phyloP scores from a whole-genome alignment of 352 stramenopile genomes.

The Pythium dissotocum region DNA sequence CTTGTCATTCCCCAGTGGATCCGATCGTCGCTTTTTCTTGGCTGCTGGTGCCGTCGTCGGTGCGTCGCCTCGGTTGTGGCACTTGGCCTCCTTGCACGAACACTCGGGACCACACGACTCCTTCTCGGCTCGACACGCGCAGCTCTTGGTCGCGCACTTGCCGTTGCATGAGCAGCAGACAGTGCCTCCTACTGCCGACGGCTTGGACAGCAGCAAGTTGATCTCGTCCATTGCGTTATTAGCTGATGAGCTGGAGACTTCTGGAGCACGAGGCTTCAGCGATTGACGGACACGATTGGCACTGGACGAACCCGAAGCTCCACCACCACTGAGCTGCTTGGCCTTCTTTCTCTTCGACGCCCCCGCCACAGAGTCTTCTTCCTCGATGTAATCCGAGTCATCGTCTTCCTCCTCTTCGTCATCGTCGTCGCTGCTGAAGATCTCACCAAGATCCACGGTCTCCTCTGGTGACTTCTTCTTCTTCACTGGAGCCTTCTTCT shows the following conservation, averaged over 20 bases:
- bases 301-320: background rate
- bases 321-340: background rate
- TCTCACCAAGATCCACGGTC: conserved; percentile 47
- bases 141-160: conserved; percentile 77
- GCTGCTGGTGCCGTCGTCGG: conserved; percentile 2
- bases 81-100: conserved; percentile 57
- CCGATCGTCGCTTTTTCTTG: conserved; percentile 25
- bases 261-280: conserved; percentile 13
- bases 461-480: conserved; percentile 30
- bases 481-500: conserved; percentile 44
- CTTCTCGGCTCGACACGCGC: conserved; percentile 54
- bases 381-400: conserved; percentile 73
- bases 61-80: conserved; percentile 46
- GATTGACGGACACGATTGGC: conserved; percentile 11
- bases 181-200: conserved; percentile 28
- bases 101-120: conserved; percentile 47
- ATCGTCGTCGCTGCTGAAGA: conserved; percentile 55
- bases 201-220: conserved; percentile 47
- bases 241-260: background rate
- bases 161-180: conserved; percentile 65
- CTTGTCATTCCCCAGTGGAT: conserved; percentile 26
- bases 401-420: conserved; percentile 56
- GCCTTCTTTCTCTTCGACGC: conserved; percentile 13
- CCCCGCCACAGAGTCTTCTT: conserved; percentile 28
- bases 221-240: conserved; percentile 54